Conservation (phyloP, 2,329 filamentous ascomycete species). For the Venturia aucupariae region DNA sequence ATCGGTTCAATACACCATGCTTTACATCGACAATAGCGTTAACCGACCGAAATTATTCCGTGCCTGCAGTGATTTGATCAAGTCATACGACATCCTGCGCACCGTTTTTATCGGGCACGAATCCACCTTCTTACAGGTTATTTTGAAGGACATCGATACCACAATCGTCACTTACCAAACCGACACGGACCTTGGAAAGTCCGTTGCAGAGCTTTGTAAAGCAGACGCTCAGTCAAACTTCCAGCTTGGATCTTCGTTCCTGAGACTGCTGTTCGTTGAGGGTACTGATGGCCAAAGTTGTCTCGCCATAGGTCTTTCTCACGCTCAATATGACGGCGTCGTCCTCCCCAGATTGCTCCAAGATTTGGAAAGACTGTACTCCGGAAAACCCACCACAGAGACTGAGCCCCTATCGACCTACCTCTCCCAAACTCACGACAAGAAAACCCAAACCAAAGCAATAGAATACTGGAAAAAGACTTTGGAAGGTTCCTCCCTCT, state of each 20-base stretch:
- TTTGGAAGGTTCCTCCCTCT: slow-evolving; percentile 46
- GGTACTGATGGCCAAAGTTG: slow-evolving; percentile 32
- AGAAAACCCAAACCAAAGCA: background rate
- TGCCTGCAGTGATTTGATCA: slow-evolving; percentile 47
- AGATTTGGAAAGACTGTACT: slow-evolving; percentile 49
- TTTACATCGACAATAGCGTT: slow-evolving; percentile 48
- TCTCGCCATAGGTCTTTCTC: slow-evolving; percentile 54
- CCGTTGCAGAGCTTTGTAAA: slow-evolving; percentile 45
- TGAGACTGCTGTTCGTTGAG: slow-evolving; percentile 49
- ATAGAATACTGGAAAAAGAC: slow-evolving; percentile 49
- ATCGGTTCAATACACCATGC: slow-evolving; percentile 54
- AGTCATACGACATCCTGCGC: slow-evolving; percentile 54
- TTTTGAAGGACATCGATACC: slow-evolving; percentile 46
- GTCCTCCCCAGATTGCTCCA: slow-evolving; percentile 53
- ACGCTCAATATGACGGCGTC: slow-evolving; percentile 62
- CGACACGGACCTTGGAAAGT: slow-evolving; percentile 42
- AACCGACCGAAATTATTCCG: slow-evolving; percentile 40
- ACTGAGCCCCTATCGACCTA: slow-evolving; percentile 39
- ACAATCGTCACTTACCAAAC: slow-evolving; percentile 33
- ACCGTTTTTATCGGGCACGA: slow-evolving; percentile 53
- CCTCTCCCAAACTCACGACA: slow-evolving; percentile 21
- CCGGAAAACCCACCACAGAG: slow-evolving; percentile 24
- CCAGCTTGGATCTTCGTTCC: slow-evolving; percentile 50
- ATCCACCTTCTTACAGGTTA: slow-evolving; percentile 45
- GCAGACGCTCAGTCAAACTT: slow-evolving; percentile 48